Evolutionary conservation across 1,284 basidiomycete species (phyloP), one percentile per base, ranked within the genome.

Genomic region (Coniferiporia weirii): DNA sequence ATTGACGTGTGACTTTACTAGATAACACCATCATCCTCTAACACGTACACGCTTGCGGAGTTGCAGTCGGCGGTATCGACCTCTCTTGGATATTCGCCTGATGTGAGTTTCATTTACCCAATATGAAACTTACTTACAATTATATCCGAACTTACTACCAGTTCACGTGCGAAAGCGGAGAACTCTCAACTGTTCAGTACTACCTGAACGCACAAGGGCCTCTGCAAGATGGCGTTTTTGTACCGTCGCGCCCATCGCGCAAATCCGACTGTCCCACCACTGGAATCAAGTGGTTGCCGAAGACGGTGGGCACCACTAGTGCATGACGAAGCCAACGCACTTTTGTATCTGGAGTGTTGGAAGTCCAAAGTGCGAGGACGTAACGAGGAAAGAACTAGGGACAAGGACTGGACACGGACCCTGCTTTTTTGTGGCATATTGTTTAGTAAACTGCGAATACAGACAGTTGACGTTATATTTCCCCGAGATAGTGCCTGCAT

Each of bases 1-100:
- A 45, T 47, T 46, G 15, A 32, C 17, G 10, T 19, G n/a, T 49
- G 1, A n/a, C n/a, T 12, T 40, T 15, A 40, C n/a, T n/a, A 63
- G 62, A 66, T 67, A 10, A 52, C 51, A 2, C 65, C 66, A n/a
- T 65, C 64, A 5, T 19, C 44, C 6, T 53, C 53, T 8, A 12
- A 58, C 8, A 65, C 63, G 12, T 66, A 66, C 56, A 56, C 45
- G 3, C 62, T 65, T 10, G 58, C 44, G 5, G 63, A 67, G 17
- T 40, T 67, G 13, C 64, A 65, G 45, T 59, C 54, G 17, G 64
- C 64, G 3, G 60, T 65, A 17, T 46, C 62, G n/a, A 22, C 54
- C 4, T 61, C 56, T 6, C 57, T 63, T 13, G 62, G 64, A 15
- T 61, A 56, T 32, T 52, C 60, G 27, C 62, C 62, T n/a, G 64